Percentiles rank a stretch among this genome's conserved stretches.
phyloP scores from a whole-genome alignment of 352 stramenopile genomes.

The Thalassiosira ordinaria region DNA sequence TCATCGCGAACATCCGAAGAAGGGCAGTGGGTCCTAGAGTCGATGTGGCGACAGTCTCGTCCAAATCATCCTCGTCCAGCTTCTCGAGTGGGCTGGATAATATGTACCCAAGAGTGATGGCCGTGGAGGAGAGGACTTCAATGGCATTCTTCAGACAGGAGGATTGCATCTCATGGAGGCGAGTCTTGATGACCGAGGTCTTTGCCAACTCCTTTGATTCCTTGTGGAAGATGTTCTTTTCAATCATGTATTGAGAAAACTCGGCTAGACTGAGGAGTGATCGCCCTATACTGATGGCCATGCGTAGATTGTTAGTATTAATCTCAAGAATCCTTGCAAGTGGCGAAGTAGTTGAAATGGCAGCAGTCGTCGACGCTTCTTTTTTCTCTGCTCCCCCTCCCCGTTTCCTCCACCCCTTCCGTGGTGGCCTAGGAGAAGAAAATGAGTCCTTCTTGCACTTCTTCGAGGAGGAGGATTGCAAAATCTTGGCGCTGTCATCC shows the following conservation, averaged over 20 bases:
- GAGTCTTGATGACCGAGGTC: constrained; percentile 16
- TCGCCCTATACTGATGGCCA: constrained; percentile 31
- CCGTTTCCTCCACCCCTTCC: constrained; percentile 23
- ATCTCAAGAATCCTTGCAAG: constrained; percentile 42
- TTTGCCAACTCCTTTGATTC: constrained; percentile 9
- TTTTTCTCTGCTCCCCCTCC: not conserved
- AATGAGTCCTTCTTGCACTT: too few relatives aligned
- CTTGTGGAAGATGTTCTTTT: constrained; percentile 28
- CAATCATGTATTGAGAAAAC: constrained; percentile 35
- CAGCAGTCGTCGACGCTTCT: constrained; percentile 4
- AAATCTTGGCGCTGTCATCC: constrained; percentile 30
- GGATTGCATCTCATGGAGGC: constrained; percentile 31
- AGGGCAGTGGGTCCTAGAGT: constrained; percentile 19
- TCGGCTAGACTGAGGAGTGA: constrained; percentile 45
- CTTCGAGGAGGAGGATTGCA: constrained; percentile 22
- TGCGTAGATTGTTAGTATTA: constrained; percentile 47
- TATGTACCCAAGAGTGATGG: constrained; percentile 45
- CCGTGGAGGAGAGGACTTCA: constrained; percentile 43
- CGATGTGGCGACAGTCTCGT: constrained; percentile 28
- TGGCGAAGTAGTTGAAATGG: too few relatives aligned
- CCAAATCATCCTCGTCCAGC: constrained; percentile 63
- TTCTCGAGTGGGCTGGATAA: constrained; percentile 40
- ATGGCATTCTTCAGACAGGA: constrained; percentile 54
- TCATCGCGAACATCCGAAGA: constrained; percentile 47
- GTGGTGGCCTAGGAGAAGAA: constrained; percentile 15